Percentiles rank a stretch among this genome's conserved stretches.
Evolutionary conservation across 805 yeast species (phyloP).

Genomic region (Candida germanica): DNA sequence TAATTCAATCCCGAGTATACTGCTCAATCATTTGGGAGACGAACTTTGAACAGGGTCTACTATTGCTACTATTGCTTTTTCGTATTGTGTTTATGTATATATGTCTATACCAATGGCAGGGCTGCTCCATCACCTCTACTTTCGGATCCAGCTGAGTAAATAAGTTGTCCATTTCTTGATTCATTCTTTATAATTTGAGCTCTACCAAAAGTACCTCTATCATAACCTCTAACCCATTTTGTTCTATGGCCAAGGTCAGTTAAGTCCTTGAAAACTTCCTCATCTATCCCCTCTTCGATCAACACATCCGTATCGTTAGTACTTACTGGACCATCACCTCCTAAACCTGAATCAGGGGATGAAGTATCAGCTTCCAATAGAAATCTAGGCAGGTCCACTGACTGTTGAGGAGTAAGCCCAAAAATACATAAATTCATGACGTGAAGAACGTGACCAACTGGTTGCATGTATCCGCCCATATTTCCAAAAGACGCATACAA

Average conservation of each 20-base stretch:
- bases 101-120: constrained; percentile 38
- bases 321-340: constrained; percentile 63
- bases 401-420: constrained; percentile 66
- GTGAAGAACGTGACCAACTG: constrained; percentile 81
- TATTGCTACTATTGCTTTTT: no score
- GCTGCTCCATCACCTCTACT: constrained; percentile 86
- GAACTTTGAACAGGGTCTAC: no score
- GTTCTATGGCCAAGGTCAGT: constrained; percentile 57
- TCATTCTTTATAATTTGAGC: constrained; percentile 68
- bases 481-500: constrained; percentile 75
- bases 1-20: no score
- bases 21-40: no score
- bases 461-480: constrained; percentile 88
- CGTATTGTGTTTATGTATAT: no score
- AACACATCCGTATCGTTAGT: constrained; percentile 57
- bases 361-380: constrained; percentile 56
- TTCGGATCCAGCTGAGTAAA: constrained; percentile 73
- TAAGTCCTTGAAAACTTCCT: constrained; percentile 45
- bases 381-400: constrained; percentile 73
- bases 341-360: constrained; percentile 42
- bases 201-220: constrained; percentile 53
- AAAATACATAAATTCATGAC: constrained; percentile 62
- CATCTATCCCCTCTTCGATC: constrained; percentile 62
- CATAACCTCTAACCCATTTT: constrained; percentile 37
- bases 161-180: constrained; percentile 36